A percentile compares a stretch with the other conserved stretches of the same genome.
Evolutionary conservation across 169 alveolate genomes (phyloP).

Genomic region (Cryptosporidium tyzzeri): DNA sequence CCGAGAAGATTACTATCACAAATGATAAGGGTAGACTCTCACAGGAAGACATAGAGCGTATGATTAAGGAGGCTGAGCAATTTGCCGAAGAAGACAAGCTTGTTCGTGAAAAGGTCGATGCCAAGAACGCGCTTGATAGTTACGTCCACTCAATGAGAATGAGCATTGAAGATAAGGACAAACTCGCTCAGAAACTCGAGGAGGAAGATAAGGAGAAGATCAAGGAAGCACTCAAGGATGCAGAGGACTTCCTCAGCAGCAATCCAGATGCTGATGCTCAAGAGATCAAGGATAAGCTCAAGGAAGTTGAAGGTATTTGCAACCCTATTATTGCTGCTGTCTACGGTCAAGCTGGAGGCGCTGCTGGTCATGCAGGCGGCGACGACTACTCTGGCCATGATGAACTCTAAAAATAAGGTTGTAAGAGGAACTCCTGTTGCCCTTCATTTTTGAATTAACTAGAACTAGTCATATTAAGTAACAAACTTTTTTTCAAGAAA

Average conservation of each 20-base stretch:
- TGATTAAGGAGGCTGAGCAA: constrained; percentile 96
- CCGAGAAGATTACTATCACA: constrained; percentile 94
- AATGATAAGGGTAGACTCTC: constrained; percentile 94
- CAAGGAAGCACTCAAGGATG: constrained; percentile 90
- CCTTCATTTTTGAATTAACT: constrained; percentile 1
- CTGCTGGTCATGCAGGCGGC: constrained; percentile 86
- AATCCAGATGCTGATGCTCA: constrained; percentile 94
- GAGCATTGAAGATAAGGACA: constrained; percentile 92
- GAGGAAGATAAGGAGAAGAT: constrained; percentile 92
- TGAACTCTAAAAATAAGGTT: constrained; percentile 78
- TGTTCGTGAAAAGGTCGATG: constrained; percentile 91
- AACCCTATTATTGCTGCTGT: constrained; percentile 94
- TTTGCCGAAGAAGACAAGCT: constrained; percentile 94
- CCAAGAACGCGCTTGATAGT: constrained; percentile 92
- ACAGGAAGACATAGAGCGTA: constrained; percentile 93
- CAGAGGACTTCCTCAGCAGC: constrained; percentile 91
- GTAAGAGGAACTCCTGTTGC: background rate
- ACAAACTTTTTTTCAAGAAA: background rate
- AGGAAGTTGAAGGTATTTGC: constrained; percentile 93
- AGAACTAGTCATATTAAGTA: constrained; percentile 1
- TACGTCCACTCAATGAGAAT: constrained; percentile 92
- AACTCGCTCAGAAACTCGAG: constrained; percentile 90
- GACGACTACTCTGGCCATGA: constrained; percentile 86
- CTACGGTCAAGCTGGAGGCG: constrained; percentile 91
- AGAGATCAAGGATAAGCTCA: constrained; percentile 92